Percentiles rank a stretch among this genome's conserved stretches.
Conservation (phyloP, 495 filamentous ascomycete species). For the Chaetomium fimeti region DNA sequence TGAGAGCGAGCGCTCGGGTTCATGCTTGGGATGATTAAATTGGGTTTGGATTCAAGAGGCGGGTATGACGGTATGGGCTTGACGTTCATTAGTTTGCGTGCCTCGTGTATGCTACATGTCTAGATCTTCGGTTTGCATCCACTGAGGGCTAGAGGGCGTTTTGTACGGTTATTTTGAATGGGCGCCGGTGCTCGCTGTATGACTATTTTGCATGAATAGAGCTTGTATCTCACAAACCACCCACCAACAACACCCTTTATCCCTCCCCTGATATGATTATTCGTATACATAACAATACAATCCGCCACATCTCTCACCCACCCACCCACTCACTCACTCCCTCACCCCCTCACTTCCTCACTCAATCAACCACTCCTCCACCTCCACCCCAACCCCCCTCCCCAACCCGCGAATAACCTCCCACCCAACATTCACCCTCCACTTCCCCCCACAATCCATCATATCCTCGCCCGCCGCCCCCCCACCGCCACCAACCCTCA, state of each 20-base stretch:
- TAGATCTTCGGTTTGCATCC: conserved; percentile 10
- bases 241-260: background rate
- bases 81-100: background rate
- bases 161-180: background rate
- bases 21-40: conserved; percentile 2
- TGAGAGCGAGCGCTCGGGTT: background rate
- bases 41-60: conserved; percentile 5
- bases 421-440: conserved; percentile 74
- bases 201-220: conserved; percentile 8
- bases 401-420: conserved; percentile 64
- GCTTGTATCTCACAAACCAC: background rate
- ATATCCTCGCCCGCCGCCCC: conserved; percentile 47
- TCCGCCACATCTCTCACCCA: no score
- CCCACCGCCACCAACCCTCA: conserved; percentile 55
- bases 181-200: background rate
- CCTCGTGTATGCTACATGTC: background rate
- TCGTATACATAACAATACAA: background rate
- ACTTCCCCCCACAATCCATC: conserved; percentile 65
- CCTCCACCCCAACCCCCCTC: conserved; percentile 67
- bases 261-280: background rate
- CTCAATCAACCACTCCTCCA: conserved; percentile 69
- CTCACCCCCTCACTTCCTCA: conserved; percentile 22
- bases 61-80: background rate
- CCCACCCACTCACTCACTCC: no score
- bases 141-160: conserved; percentile 13